These are phyloP conservation scores for Colletotrichum sp. DNA, from an alignment of 2,329 filamentous ascomycete genomes.

Conservation along the genomic window DNA sequence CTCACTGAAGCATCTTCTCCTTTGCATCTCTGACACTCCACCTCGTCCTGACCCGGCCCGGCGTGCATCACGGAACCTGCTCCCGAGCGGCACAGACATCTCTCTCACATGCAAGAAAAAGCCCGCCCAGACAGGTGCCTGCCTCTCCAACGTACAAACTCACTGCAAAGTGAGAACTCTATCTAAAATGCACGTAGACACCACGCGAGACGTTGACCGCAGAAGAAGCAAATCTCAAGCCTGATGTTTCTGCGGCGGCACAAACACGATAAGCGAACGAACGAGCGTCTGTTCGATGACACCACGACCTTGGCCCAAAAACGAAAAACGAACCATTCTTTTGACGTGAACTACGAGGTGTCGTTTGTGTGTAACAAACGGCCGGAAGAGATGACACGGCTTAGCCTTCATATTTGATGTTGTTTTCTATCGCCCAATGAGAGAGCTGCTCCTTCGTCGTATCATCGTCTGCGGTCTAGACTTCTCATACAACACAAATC, in stretches of 20 bases:
- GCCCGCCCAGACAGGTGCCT: neutral
- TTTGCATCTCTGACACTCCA: neutral
- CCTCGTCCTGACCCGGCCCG: neutral
- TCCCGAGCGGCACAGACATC: neutral
- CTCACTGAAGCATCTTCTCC: neutral
- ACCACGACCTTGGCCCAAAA: neutral
- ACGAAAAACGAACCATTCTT: neutral
- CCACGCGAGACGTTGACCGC: neutral
- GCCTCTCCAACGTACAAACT: neutral
- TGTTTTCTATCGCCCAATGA: neutral
- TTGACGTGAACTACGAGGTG: neutral
- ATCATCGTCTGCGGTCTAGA: neutral
- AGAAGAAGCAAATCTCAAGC: conserved; percentile 5
- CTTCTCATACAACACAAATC: neutral
- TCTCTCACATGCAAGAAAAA: neutral
- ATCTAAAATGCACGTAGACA: neutral
- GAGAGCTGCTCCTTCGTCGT: neutral
- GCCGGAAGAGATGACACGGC: neutral
- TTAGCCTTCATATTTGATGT: neutral
- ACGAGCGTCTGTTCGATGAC: conserved; percentile 13
- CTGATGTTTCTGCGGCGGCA: neutral
- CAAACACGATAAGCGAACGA: neutral
- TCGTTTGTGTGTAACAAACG: neutral
- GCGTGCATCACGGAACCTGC: neutral
- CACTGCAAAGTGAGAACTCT: neutral